A percentile compares a stretch with the other conserved stretches of the same genome.
Conservation (phyloP, 495 filamentous ascomycete species). For the Penicillium cataractarum region DNA sequence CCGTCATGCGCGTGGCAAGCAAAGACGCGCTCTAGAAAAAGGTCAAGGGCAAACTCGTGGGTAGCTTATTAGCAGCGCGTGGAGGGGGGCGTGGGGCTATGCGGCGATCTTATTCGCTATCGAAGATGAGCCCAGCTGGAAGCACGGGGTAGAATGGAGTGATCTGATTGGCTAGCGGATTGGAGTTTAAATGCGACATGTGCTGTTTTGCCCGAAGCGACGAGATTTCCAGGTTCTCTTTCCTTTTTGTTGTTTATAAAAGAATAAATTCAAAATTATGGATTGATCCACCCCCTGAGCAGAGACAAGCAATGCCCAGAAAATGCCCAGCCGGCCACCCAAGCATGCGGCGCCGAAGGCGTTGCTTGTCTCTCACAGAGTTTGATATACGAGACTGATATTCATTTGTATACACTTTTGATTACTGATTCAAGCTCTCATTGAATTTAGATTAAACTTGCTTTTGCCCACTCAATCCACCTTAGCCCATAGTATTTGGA, state of each 20-base stretch:
- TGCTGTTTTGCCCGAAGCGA: not conserved
- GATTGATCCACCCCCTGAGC: not conserved
- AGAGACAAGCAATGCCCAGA: slow-evolving; percentile 7
- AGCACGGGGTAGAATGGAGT: not conserved
- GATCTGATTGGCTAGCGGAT: not conserved
- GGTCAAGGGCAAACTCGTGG: not conserved
- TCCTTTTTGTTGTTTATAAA: not conserved
- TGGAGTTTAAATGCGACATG: not conserved
- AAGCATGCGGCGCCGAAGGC: not conserved
- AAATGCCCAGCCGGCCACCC: slow-evolving; percentile 2
- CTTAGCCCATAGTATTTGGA: not conserved
- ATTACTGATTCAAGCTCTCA: too few relatives aligned
- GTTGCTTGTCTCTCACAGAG: not conserved
- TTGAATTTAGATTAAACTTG: too few relatives aligned
- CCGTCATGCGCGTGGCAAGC: not conserved
- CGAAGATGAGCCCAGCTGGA: too few relatives aligned
- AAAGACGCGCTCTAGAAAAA: not conserved
- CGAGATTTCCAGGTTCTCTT: not conserved
- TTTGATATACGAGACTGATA: too few relatives aligned
- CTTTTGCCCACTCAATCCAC: not conserved
- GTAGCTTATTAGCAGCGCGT: not conserved
- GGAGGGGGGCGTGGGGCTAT: not conserved
- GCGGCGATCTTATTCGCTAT: not conserved
- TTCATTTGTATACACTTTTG: not conserved
- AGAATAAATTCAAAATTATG: not conserved